Percentiles rank a stretch among this genome's conserved stretches.
Conservation (phyloP, 176 grass and related monocot genomes). For the Areca catechu region DNA sequence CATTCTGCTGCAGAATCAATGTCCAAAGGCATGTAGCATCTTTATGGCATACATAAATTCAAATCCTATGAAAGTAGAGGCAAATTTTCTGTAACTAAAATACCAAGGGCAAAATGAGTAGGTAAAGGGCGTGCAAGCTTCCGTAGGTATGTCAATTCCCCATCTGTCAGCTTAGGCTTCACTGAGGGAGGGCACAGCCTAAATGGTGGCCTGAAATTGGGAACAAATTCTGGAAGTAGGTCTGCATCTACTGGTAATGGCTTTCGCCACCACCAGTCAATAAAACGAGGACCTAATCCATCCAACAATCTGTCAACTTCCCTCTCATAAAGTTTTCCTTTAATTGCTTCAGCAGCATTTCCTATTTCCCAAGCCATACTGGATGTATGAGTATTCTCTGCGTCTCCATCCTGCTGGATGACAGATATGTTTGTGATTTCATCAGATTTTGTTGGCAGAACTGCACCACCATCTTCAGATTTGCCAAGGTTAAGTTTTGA, state of each 20-base stretch:
- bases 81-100: neutral
- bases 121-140: slow-evolving; percentile 63
- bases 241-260: slow-evolving; percentile 93
- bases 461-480: neutral
- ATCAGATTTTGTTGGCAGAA: neutral
- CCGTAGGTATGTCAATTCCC: slow-evolving; percentile 70
- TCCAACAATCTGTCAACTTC: slow-evolving; percentile 67
- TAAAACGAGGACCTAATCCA: slow-evolving; percentile 74
- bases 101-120: slow-evolving; percentile 91
- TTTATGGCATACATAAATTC: neutral
- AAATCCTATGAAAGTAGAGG: neutral
- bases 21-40: slow-evolving; percentile 7
- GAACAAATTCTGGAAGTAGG: slow-evolving; percentile 56
- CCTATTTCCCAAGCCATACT: neutral
- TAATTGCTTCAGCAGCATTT: slow-evolving; percentile 23
- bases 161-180: slow-evolving; percentile 42
- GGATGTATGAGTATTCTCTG: neutral
- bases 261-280: slow-evolving; percentile 94
- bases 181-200: slow-evolving; percentile 58
- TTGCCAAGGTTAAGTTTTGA: slow-evolving; percentile 12
- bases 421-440: neutral
- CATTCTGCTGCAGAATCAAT: neutral
- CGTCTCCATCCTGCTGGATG: neutral
- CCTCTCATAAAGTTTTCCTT: slow-evolving; percentile 73
- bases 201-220: slow-evolving; percentile 51